Percentiles rank a stretch among this genome's conserved stretches.
phyloP scores from a whole-genome alignment of 2,329 filamentous ascomycete species.

The Rutstroemia sp. region DNA sequence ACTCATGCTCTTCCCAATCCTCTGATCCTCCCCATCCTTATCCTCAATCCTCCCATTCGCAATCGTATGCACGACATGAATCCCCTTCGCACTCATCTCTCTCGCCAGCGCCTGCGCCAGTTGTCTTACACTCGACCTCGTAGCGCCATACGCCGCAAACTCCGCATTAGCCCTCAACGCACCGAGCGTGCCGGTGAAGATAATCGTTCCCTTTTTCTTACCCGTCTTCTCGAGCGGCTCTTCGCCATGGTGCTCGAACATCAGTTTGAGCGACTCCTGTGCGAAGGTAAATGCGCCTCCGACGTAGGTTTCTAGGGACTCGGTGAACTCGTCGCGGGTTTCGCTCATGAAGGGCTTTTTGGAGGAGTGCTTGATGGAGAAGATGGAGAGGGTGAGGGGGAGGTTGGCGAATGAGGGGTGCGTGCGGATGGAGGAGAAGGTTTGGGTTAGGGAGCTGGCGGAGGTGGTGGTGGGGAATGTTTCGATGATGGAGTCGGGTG shows the following conservation, averaged over 20 bases:
- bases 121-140: conserved; percentile 38
- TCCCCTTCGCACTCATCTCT: conserved; percentile 47
- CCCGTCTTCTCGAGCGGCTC: conserved; percentile 36
- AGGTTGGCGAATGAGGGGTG: conserved; percentile 41
- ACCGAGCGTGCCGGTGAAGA: conserved; percentile 50
- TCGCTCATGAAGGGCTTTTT: conserved; percentile 49
- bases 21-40: conserved; percentile 38
- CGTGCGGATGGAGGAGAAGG: conserved; percentile 41
- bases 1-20: conserved; percentile 46
- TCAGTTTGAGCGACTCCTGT: conserved; percentile 43
- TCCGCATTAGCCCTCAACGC: conserved; percentile 45
- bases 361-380: conserved; percentile 46
- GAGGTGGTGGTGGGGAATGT: conserved; percentile 45
- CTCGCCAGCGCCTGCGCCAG: conserved; percentile 47
- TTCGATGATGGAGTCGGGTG: conserved; percentile 39
- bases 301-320: conserved; percentile 43
- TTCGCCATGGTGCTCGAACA: conserved; percentile 44
- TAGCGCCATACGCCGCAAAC: conserved; percentile 46
- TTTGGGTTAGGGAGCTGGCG: conserved; percentile 37
- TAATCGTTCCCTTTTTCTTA: conserved; percentile 48
- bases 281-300: conserved; percentile 49
- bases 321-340: conserved; percentile 41
- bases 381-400: conserved; percentile 45
- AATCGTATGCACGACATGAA: conserved; percentile 53
- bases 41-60: conserved; percentile 48